Conservation (phyloP, 345 rosid species). For the Murraya koenigii region DNA sequence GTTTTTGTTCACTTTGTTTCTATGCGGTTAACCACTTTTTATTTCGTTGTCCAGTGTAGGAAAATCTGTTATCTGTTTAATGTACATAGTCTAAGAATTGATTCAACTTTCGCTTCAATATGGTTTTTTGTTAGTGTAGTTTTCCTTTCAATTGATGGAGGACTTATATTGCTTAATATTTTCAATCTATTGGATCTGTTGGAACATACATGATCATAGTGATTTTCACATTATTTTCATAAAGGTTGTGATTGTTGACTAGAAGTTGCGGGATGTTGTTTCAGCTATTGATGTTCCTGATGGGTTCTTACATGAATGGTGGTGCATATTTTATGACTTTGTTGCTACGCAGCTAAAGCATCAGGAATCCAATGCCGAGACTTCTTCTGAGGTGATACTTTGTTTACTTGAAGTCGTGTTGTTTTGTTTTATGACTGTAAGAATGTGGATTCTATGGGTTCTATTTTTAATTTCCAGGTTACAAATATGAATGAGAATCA, state of each 20-base stretch:
- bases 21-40: not conserved
- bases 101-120: not conserved
- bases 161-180: not conserved
- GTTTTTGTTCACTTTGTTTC: not conserved
- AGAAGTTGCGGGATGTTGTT: constrained; percentile 1
- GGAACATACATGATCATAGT: not conserved
- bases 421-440: not conserved
- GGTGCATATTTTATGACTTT: constrained; percentile 29
- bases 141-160: not conserved
- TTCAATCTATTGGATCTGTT: not conserved
- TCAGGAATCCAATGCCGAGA: not conserved
- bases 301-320: constrained; percentile 43
- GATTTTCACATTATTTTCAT: not conserved
- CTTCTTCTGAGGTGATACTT: constrained; percentile 22
- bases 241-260: not conserved
- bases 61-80: not conserved
- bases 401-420: constrained; percentile 1
- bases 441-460: not conserved
- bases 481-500: constrained; percentile 1
- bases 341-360: constrained; percentile 6
- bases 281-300: constrained; percentile 24
- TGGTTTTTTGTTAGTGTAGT: not conserved
- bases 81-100: not conserved
- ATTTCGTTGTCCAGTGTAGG: too few relatives aligned
- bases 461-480: constrained; percentile 18